Percentiles rank a stretch among this genome's conserved stretches.
Conservation (phyloP, 2,329 filamentous ascomycete genomes). For the Alternaria brassicae region DNA sequence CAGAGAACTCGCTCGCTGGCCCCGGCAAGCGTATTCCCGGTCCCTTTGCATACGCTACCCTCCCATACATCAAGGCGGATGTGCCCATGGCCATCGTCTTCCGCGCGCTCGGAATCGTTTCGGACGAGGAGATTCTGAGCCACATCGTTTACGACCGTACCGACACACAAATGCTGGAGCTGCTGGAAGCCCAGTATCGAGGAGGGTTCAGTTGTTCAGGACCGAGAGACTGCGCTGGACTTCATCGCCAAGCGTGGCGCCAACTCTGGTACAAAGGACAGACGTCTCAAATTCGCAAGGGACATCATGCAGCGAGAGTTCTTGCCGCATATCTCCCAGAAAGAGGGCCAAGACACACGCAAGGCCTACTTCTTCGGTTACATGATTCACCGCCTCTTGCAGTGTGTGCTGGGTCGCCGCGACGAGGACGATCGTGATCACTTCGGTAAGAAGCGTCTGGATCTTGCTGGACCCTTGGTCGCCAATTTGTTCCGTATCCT, state of each 20-base stretch:
- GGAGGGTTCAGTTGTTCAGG: constrained; percentile 94
- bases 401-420: constrained; percentile 89
- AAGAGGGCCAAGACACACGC: constrained; percentile 89
- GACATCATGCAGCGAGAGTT: constrained; percentile 98
- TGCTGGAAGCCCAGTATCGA: constrained; percentile 95
- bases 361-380: constrained; percentile 99
- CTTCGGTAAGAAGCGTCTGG: constrained; percentile 97
- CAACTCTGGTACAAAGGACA: constrained; percentile 77
- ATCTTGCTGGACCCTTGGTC: constrained; percentile 90
- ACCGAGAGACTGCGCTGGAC: constrained; percentile 90
- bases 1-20: constrained; percentile 79
- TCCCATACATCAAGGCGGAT: constrained; percentile 93
- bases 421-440: constrained; percentile 98
- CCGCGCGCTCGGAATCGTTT: constrained; percentile 92
- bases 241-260: constrained; percentile 93
- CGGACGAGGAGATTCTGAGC: constrained; percentile 96
- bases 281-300: constrained; percentile 88
- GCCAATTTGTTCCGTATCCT: constrained; percentile 96
- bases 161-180: constrained; percentile 96
- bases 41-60: constrained; percentile 84
- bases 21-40: constrained; percentile 80
- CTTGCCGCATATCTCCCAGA: constrained; percentile 93
- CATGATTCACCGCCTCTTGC: constrained; percentile 95
- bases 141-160: constrained; percentile 96
- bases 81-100: constrained; percentile 96